These are phyloP conservation scores for Sanghuangporus sanghuang DNA, from an alignment of 1,284 basidiomycete genomes.

Conservation along the genomic window DNA sequence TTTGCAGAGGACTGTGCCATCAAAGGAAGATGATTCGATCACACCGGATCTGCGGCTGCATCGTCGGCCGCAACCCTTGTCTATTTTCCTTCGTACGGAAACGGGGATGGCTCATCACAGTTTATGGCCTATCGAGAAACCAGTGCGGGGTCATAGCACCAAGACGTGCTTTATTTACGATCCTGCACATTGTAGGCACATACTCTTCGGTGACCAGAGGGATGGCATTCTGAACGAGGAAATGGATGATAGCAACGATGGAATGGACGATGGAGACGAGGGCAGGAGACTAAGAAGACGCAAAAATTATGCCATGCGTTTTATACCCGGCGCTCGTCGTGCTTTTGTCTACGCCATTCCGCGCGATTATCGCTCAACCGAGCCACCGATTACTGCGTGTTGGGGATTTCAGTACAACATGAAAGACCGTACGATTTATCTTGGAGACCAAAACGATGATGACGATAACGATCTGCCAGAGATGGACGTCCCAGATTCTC, in stretches of 20 bases:
- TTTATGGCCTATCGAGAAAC: slow-evolving; percentile 31
- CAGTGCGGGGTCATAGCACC: not conserved
- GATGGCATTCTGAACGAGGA: not conserved
- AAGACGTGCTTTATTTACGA: not conserved
- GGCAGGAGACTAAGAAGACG: not conserved
- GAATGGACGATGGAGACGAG: not conserved
- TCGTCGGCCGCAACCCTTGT: slow-evolving; percentile 43
- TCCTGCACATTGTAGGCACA: not conserved
- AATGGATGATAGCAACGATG: not conserved
- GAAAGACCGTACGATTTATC: not conserved
- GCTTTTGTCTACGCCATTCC: slow-evolving; percentile 42
- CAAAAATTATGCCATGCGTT: slow-evolving; percentile 15
- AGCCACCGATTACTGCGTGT: slow-evolving; percentile 14
- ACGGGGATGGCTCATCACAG: slow-evolving; percentile 34
- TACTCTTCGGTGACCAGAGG: not conserved
- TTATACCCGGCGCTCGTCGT: slow-evolving; percentile 44
- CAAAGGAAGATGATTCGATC: slow-evolving; percentile 30
- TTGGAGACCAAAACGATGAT: slow-evolving; percentile 10
- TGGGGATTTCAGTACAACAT: slow-evolving; percentile 14
- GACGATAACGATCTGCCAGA: not conserved
- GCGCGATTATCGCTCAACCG: slow-evolving; percentile 4
- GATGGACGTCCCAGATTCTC: not conserved
- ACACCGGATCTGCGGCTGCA: slow-evolving; percentile 25
- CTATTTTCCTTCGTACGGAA: slow-evolving; percentile 39
- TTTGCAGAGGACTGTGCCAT: slow-evolving; percentile 29